Percentiles rank a stretch among this genome's conserved stretches.
Conservation (phyloP, 2,329 filamentous ascomycete genomes). For the Ophioceras dolichostomum region DNA sequence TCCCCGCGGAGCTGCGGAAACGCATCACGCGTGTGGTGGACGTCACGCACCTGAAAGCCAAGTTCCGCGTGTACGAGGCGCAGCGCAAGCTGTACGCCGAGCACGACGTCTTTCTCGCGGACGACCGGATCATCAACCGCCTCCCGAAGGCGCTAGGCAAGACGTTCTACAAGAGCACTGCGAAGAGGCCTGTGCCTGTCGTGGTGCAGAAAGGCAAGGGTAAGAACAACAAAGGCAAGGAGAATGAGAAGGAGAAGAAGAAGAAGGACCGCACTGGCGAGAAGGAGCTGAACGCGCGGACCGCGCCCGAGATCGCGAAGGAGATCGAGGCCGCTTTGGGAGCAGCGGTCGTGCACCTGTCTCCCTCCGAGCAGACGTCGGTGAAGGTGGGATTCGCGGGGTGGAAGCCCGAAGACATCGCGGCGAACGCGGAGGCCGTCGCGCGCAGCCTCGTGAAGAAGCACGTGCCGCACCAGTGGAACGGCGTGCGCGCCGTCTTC, state of each 20-base stretch:
- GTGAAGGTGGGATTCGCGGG: constrained; percentile 67
- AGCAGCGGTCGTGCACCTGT: constrained; percentile 70
- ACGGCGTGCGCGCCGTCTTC: constrained; percentile 71
- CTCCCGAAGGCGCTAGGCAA: constrained; percentile 77
- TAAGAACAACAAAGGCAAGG: constrained; percentile 49
- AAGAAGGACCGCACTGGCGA: constrained; percentile 16
- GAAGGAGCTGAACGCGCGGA: constrained; percentile 28
- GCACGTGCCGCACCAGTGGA: constrained; percentile 77
- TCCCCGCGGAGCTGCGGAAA: constrained; percentile 53
- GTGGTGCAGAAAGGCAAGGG: constrained; percentile 49
- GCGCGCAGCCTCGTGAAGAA: constrained; percentile 59
- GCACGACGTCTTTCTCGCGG: constrained; percentile 88
- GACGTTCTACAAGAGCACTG: constrained; percentile 75
- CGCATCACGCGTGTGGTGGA: constrained; percentile 70
- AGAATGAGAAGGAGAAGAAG: constrained; percentile 40
- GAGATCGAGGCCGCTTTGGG: constrained; percentile 71
- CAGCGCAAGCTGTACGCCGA: constrained; percentile 72
- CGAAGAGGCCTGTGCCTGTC: constrained; percentile 80
- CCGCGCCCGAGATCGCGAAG: constrained; percentile 56
- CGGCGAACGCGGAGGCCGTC: constrained; percentile 69
- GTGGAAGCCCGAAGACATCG: constrained; percentile 63
- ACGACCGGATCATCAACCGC: constrained; percentile 67
- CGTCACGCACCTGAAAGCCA: constrained; percentile 64
- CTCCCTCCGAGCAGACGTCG: constrained; percentile 66
- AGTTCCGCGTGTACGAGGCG: constrained; percentile 81